These are phyloP conservation scores for Larix kaempferi DNA, from an alignment of 75 land plant species.

Conservation along the genomic window DNA sequence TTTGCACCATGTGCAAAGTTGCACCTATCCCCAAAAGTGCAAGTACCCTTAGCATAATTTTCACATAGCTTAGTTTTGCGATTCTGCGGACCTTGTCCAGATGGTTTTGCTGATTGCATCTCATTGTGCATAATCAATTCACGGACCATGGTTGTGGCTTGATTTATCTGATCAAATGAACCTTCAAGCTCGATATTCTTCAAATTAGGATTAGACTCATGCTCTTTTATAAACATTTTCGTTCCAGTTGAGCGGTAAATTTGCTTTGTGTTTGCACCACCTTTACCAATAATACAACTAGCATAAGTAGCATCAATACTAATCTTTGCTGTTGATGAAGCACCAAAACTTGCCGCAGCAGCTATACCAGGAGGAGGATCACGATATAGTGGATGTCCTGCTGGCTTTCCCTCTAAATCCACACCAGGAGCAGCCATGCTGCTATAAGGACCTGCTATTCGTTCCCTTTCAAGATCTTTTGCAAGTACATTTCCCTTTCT, in stretches of 20 bases:
- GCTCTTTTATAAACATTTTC: slow-evolving; percentile 37
- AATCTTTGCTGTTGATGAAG: slow-evolving; percentile 41
- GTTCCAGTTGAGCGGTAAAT: slow-evolving; percentile 45
- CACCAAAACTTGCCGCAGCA: slow-evolving; percentile 49
- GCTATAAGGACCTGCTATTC: slow-evolving; percentile 10
- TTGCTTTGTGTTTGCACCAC: slow-evolving; percentile 41
- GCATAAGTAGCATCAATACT: slow-evolving; percentile 41
- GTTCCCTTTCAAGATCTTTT: not conserved
- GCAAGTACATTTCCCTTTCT: slow-evolving; percentile 16
- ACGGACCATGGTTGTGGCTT: slow-evolving; percentile 44
- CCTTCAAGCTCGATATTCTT: slow-evolving; percentile 49
- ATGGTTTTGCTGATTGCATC: slow-evolving; percentile 3
- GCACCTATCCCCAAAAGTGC: slow-evolving; percentile 53
- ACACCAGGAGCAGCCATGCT: slow-evolving; percentile 1
- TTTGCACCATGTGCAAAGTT: slow-evolving; percentile 50
- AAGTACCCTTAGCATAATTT: slow-evolving; percentile 40
- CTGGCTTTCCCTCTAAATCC: slow-evolving; percentile 12
- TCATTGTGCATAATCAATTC: slow-evolving; percentile 31
- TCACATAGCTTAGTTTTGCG: slow-evolving; percentile 55
- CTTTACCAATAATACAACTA: slow-evolving; percentile 46
- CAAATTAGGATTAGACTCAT: slow-evolving; percentile 39
- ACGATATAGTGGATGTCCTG: not conserved
- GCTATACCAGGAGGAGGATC: not conserved
- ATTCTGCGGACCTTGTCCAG: slow-evolving; percentile 19
- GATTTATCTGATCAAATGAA: slow-evolving; percentile 47